Evolutionary conservation across 2,329 filamentous ascomycete genomes (phyloP), one percentile per base, ranked within the genome.

Genomic region (Cryphonectria naterciae): DNA sequence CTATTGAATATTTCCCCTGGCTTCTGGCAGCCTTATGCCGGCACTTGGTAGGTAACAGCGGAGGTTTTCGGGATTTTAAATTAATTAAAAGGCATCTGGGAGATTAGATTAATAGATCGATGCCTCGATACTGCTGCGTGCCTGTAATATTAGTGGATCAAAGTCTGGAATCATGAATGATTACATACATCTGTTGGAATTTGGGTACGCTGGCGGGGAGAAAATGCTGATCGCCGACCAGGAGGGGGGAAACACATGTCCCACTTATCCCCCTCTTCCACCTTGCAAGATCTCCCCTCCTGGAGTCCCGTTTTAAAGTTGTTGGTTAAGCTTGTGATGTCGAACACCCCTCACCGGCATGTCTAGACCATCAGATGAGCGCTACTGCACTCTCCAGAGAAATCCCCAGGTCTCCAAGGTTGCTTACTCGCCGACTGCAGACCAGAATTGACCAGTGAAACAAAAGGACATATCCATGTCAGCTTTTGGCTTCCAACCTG

Each of bases 1-100:
- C 10, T 49, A 28, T 49, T 28, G 28, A 35, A 19, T 5, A 35
- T 7, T 2, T 25, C 32, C 43, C 46, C 19, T 10, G n/a, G 15
- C 32, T 65, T 39, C 64, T 22, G 13, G n/a, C 15, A 65, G 46
- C 32, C 64, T 25, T 65, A 65, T 65, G 64, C 46, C 43, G 64
- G 64, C 43, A 65, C 46, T 65, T 65, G 41, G 10, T 61, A 4
- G 19, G 10, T 61, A 22, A 10, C 11, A 22, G 32, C 58, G 19
- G 58, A n/a, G 46, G 28, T 49, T n/a, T n/a, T 49, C 17, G 22
- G n/a, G n/a, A n/a, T 7, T 22, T 49, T 49, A 22, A 22, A 22
- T 49, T 22, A 46, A 32, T 13, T 32, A 4, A 65, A 37, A 7
- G 19, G 46, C 46, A 54, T 54, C 43, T 43, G 8, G 15, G 15